Base-by-base conservation (phyloP, 805 yeast species). In the Blastobotrys attinorum region DNA sequence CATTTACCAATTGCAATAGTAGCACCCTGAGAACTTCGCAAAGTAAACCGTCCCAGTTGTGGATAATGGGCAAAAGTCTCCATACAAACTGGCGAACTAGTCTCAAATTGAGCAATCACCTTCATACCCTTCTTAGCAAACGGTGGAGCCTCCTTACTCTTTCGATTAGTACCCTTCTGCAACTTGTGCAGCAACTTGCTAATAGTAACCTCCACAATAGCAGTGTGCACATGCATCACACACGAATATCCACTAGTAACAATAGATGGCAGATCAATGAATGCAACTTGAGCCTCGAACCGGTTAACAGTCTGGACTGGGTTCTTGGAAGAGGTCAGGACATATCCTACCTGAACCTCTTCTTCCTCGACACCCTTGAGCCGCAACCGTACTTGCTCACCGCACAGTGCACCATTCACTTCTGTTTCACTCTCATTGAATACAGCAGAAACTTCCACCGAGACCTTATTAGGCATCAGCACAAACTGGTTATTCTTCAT, bases 41-140 rank as follows among this genome's bases (percentile, higher is more conserved):
- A 76, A 22, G 98, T 92, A 67, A 92, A 92, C 69, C 99, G 81
- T 63, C 98, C 99, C 59, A 92, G 76, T 69, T 92, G 97, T 54
- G 90, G 97, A 62, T 89, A 86, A 61, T 86, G 94, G 55, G 73
- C 80, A 64, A 83, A 92, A 37, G 94, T 81, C 71, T 92, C 99
- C 42, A 90, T 81, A 72, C 97, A 92, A 31, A 92, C 85, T 20
- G 96, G 90, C 55, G 79, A 88, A 37, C 79, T 71, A 15, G 88
- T 72, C 69, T 89, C 96, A 59, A 92, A 72, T 36, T 83, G 77
- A 27, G 97, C 98, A 63, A 92, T 89, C 56, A 92, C 78, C 79
- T 87, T 90, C 97, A 90, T 90, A 59, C 98, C 98, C 76, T 86
- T 85, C 70, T 90, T 92, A 51, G 97, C 99, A 66, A 88, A 92